These are phyloP conservation scores for Sphagnum magellanicum DNA, from an alignment of 228 moss, liverwort and hornwort genomes.

Conservation along the genomic window DNA sequence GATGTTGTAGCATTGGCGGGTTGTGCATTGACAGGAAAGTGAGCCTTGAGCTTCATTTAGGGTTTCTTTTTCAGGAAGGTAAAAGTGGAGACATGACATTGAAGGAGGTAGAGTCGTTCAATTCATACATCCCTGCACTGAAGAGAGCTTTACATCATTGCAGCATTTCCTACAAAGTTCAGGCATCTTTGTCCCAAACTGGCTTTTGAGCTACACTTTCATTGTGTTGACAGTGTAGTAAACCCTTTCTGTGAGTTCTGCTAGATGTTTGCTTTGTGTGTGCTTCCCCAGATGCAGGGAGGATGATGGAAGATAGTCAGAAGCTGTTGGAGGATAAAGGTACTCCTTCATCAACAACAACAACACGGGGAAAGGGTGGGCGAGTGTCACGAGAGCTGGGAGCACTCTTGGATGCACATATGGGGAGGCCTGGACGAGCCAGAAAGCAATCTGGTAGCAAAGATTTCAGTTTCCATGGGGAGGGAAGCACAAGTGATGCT, in stretches of 20 bases:
- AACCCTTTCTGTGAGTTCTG: not conserved
- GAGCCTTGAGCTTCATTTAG: no score
- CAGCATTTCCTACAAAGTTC: not conserved
- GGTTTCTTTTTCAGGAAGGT: no score
- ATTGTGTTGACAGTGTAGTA: not conserved
- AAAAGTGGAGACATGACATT: no score
- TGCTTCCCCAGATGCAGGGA: conserved; percentile 2
- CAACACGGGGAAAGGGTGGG: conserved; percentile 15
- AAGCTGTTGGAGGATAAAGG: not conserved
- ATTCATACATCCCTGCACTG: not conserved
- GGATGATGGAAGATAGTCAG: not conserved
- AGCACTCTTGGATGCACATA: conserved; percentile 28
- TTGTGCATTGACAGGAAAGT: no score
- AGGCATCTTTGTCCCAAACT: not conserved
- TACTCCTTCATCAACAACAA: conserved; percentile 1
- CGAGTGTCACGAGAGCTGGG: conserved; percentile 37
- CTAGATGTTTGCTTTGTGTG: not conserved
- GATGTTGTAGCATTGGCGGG: not conserved
- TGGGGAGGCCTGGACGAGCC: conserved; percentile 16
- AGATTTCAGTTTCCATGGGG: not conserved
- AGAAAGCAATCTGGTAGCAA: conserved; percentile 7
- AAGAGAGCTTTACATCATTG: not conserved
- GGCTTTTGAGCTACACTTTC: no score
- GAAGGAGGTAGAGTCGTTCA: no score
- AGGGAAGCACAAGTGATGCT: conserved; percentile 9